Evolutionary conservation across 768 basidiomycete species (phyloP).

Genomic region (Mycena chlorophos): DNA sequence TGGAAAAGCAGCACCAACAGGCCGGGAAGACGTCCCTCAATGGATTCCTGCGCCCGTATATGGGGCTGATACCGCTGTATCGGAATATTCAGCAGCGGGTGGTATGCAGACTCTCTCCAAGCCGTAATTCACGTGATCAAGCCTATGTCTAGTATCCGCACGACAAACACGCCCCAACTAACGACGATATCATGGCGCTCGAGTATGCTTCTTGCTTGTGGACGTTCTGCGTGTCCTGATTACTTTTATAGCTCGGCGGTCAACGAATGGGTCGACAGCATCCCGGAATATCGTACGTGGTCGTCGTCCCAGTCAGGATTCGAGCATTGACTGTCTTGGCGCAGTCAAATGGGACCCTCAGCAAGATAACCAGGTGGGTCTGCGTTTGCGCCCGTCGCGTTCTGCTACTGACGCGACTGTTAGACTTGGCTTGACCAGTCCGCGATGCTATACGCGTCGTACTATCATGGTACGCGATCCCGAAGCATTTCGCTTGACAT

Average conservation of each 20-base stretch:
- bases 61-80: neutral
- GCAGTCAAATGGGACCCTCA: slow-evolving; percentile 44
- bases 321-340: slow-evolving; percentile 7
- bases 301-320: neutral
- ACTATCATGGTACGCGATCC: slow-evolving; percentile 32
- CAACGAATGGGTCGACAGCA: slow-evolving; percentile 60
- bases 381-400: slow-evolving; percentile 21
- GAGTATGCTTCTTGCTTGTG: slow-evolving; percentile 7
- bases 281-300: slow-evolving; percentile 47
- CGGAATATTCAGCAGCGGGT: neutral
- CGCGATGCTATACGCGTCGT: slow-evolving; percentile 30
- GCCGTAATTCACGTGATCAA: neutral
- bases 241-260: slow-evolving; percentile 42
- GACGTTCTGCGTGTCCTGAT: neutral
- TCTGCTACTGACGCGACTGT: slow-evolving; percentile 35
- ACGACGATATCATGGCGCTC: slow-evolving; percentile 6
- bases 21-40: neutral
- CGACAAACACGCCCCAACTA: neutral
- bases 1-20: neutral
- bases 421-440: slow-evolving; percentile 16
- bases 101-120: neutral
- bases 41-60: neutral
- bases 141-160: neutral
- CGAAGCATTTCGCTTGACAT: neutral
- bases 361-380: slow-evolving; percentile 13